phyloP scores from a whole-genome alignment of 2,329 filamentous ascomycete species.

The Aspergillus sp. region DNA sequence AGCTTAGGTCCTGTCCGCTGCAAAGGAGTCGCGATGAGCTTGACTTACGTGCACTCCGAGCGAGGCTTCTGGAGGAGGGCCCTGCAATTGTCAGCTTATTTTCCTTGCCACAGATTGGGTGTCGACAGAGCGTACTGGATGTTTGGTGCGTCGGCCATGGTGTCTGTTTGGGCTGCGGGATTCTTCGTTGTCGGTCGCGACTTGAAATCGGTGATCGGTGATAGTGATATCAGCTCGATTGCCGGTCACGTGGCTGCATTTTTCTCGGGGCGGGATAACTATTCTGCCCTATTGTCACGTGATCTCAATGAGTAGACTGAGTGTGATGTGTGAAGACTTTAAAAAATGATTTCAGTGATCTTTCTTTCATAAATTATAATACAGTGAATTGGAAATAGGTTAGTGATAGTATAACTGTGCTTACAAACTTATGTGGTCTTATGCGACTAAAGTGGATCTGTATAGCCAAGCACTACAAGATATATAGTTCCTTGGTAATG shows the following conservation, averaged over 20 bases:
- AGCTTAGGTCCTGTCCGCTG: neutral
- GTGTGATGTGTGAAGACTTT: too few relatives aligned
- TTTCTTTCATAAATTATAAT: too few relatives aligned
- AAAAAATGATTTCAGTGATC: too few relatives aligned
- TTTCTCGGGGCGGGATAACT: neutral
- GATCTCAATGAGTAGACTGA: neutral
- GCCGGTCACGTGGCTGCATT: slow-evolving; percentile 4
- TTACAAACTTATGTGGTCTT: neutral
- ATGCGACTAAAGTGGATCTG: neutral
- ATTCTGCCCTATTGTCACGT: neutral
- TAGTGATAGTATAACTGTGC: too few relatives aligned
- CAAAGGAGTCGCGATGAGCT: neutral
- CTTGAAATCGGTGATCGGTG: slow-evolving; percentile 4
- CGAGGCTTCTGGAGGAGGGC: slow-evolving; percentile 15
- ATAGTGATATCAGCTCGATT: slow-evolving; percentile 16
- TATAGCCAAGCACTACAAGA: neutral
- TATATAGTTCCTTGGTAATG: neutral
- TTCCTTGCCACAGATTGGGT: fast-evolving
- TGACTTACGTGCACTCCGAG: slow-evolving; percentile 14
- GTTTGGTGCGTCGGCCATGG: slow-evolving; percentile 13
- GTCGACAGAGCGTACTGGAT: slow-evolving; percentile 3
- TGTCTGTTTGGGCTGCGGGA: slow-evolving; percentile 1
- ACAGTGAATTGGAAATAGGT: too few relatives aligned
- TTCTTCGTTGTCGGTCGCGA: slow-evolving; percentile 7
- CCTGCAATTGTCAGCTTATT: neutral